These are phyloP conservation scores for Seiridium unicorne DNA, from an alignment of 2,329 filamentous ascomycete genomes.

Conservation along the genomic window DNA sequence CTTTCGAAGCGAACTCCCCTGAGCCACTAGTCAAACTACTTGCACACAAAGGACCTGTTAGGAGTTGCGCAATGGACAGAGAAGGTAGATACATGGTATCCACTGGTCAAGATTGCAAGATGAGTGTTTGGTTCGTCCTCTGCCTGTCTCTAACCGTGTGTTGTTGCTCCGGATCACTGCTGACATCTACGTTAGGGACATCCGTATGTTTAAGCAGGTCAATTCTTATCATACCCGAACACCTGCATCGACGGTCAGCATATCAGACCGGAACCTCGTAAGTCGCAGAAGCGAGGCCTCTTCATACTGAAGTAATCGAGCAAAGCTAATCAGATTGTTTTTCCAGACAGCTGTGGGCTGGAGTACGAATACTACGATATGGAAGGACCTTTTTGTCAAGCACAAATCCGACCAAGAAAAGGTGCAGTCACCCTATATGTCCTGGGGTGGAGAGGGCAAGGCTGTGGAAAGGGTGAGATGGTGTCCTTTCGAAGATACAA, in stretches of 20 bases:
- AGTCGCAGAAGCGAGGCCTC: not conserved
- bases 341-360: conserved; percentile 74
- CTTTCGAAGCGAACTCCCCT: conserved; percentile 66
- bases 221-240: conserved; percentile 83
- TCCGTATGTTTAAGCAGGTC: conserved; percentile 79
- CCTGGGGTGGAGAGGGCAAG: conserved; percentile 84
- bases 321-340: not conserved
- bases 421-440: conserved; percentile 86
- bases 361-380: conserved; percentile 86
- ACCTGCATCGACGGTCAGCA: conserved; percentile 79
- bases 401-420: conserved; percentile 70
- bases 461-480: conserved; percentile 79
- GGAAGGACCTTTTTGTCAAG: conserved; percentile 85
- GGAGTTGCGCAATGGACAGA: conserved; percentile 80
- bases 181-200: conserved; percentile 62
- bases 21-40: conserved; percentile 88
- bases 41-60: conserved; percentile 84
- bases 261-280: conserved; percentile 78
- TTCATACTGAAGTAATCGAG: no score
- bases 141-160: no score
- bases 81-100: conserved; percentile 96
- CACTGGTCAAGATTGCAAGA: conserved; percentile 82
- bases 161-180: not conserved
- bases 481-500: conserved; percentile 93
- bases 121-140: conserved; percentile 59